Conservation (phyloP, 2,329 filamentous ascomycete genomes). For the Fusarium praegraminearum region DNA sequence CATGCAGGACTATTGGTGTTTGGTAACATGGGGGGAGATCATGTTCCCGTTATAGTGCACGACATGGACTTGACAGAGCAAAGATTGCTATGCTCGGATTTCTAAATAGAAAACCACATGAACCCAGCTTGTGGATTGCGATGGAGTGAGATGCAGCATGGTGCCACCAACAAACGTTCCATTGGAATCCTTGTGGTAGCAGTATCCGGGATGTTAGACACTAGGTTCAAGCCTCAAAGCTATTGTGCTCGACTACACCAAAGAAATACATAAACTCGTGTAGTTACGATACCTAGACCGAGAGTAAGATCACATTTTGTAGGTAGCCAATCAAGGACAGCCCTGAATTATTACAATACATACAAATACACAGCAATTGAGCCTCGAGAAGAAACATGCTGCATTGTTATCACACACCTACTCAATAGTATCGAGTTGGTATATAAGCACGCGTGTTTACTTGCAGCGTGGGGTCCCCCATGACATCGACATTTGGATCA, state of each 20-base stretch:
- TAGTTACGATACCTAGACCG: not conserved
- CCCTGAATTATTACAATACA: not conserved
- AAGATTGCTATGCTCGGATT: not conserved
- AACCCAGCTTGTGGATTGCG: slow-evolving; percentile 6
- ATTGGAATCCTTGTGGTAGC: slow-evolving; percentile 18
- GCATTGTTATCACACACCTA: slow-evolving; percentile 18
- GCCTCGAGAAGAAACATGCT: slow-evolving; percentile 21
- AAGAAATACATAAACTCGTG: not conserved
- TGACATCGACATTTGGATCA: slow-evolving; percentile 11
- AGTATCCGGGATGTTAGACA: slow-evolving; percentile 6
- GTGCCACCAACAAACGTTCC: slow-evolving; percentile 27
- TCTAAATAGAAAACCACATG: slow-evolving; percentile 11
- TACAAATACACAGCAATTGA: slow-evolving; percentile 9
- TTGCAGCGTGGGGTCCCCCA: slow-evolving; percentile 41
- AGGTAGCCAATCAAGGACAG: slow-evolving; percentile 3
- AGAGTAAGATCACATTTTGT: not conserved
- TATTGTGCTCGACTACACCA: not conserved
- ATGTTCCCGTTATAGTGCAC: not conserved
- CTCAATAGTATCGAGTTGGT: slow-evolving; percentile 34
- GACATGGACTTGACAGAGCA: not conserved
- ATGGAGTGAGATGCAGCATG: slow-evolving; percentile 19
- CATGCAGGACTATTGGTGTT: slow-evolving; percentile 14
- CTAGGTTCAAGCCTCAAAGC: not conserved
- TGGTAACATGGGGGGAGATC: slow-evolving; percentile 15
- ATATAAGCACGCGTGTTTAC: slow-evolving; percentile 40